Base-by-base conservation (phyloP, 257 asterid genomes). In the Eucommia ulmoides region DNA sequence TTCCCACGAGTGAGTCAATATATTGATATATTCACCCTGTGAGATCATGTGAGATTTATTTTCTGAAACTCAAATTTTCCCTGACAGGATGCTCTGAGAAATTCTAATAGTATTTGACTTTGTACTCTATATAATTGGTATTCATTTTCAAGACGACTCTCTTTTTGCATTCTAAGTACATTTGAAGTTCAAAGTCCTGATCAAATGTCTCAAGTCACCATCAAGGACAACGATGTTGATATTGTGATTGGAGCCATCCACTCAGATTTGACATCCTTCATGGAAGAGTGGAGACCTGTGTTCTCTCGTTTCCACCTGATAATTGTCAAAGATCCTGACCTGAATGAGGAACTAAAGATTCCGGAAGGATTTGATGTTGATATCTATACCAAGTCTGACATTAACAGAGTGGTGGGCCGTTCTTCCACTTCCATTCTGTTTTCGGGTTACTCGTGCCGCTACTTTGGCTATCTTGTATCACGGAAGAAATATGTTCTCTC, bases 401-500 rank as follows among this genome's bases (percentile, higher is more conserved):
- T 88, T 20, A 87, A 81, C 33, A 68, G 74, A 44, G 57, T 73
- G 23, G 63, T 82, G 45, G 93, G 94, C n/a, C 20, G 77, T 6
- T 65, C 83, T 10, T 25, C 76, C 18, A 66, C 35, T 24, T 23
- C 77, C 45, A 51, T 76, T 52, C 69, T 76, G 25, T 77, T 88
- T 42, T 73, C 93, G 9, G 97, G 97, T 45, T 88, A 79, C 62
- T 76, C 87, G 14, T 84, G 95, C 68, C 88, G 97, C 6, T 84
- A 82, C 65, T 88, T 84, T 35, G 97, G 97, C 65, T 88, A 84
- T 63, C 89, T 84, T 41, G 54, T 88, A 64, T 84, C 97, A 1
- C 72, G 58, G 19, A 88, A 77, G 35, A 88, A 74, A 52, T 88
- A 88, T 51, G 58, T 88, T 0, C 54, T 88, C 70, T 70, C 94